Evolutionary conservation across 2,329 filamentous ascomycete species (phyloP), one percentile per base, ranked within the genome.

Genomic region (Alternaria tenuissima): DNA sequence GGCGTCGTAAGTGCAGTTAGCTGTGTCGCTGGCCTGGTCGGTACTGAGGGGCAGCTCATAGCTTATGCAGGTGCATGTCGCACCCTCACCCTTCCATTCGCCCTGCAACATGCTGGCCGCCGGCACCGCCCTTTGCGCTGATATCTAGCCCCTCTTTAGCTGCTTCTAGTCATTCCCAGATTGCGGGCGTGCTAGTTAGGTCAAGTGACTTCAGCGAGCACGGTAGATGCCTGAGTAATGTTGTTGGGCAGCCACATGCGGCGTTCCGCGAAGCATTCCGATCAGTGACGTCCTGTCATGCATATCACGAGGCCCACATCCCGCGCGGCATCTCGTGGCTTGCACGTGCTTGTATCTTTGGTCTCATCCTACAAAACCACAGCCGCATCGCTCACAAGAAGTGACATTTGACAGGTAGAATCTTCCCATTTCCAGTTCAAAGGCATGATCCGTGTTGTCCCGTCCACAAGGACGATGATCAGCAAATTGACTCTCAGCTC

Each of bases 51-150:
- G 66, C 62, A 65, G 58, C 44, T 62, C 51, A 42, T 48, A 38
- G 52, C 63, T 68, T 63, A 58, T 63, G 66, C 66, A 67, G 66
- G 62, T 66, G 63, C 60, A 55, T 54, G 52, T 41, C 18, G 53
- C 51, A 20, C 52, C 32, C 51, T 24, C 46, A 24, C 14, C 30
- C 56, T 55, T 44, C 53, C 12, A 57, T 63, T 62, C 60, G 60
- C 38, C 34, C 43, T 26, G 18, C 24, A 12, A 11, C 52, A 39
- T 18, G 22, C 5, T 26, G 11, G 42, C 51, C 41, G 56, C 52
- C 51, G 22, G 36, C 43, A 53, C 47, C 59, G 59, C 55, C 43
- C 59, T 55, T 57, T 59, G 41, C 62, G 62, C 56, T 61, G 49
- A 44, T 32, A 46, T 48, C 46, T 53, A 44, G 55, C 41, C 41